Percentiles rank a stretch among this genome's conserved stretches.
phyloP scores from a whole-genome alignment of 2,329 filamentous ascomycete species.

The Scedosporium boydii region DNA sequence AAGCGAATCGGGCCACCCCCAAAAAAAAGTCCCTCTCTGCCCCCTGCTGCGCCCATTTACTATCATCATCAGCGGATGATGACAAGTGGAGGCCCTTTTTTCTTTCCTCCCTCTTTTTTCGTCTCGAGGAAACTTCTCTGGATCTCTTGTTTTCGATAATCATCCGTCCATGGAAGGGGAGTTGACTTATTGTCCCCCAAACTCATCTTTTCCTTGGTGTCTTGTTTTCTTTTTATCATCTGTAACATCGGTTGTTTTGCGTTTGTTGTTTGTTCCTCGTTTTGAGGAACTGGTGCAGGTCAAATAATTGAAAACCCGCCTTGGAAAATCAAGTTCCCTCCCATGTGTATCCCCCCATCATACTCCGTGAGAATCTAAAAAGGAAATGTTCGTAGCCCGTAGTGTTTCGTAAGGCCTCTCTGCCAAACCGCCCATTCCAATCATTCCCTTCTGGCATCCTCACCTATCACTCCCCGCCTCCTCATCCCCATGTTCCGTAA shows the following conservation, averaged over 20 bases:
- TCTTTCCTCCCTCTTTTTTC: background rate
- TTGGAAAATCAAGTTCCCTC: background rate
- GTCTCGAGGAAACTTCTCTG: background rate
- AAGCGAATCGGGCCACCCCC: too few relatives aligned
- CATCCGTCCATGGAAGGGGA: background rate
- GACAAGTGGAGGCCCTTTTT: too few relatives aligned
- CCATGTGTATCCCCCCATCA: background rate
- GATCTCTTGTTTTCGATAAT: background rate
- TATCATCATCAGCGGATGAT: too few relatives aligned
- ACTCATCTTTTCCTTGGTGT: slow-evolving; percentile 13
- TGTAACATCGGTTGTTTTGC: slow-evolving; percentile 13
- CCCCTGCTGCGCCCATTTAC: too few relatives aligned
- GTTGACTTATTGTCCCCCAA: background rate
- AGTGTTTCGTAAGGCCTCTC: background rate
- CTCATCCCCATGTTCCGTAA: background rate
- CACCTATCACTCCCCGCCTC: slow-evolving; percentile 1
- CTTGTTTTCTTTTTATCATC: slow-evolving; percentile 15
- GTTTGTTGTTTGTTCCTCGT: background rate
- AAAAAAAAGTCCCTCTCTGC: too few relatives aligned
- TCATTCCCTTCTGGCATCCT: background rate
- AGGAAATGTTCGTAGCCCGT: background rate
- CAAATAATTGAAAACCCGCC: background rate
- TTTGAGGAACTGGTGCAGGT: background rate
- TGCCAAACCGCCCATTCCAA: background rate
- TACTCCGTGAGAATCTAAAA: background rate